Conservation (phyloP, 2,329 filamentous ascomycete species). For the Verticillium longisporum region DNA sequence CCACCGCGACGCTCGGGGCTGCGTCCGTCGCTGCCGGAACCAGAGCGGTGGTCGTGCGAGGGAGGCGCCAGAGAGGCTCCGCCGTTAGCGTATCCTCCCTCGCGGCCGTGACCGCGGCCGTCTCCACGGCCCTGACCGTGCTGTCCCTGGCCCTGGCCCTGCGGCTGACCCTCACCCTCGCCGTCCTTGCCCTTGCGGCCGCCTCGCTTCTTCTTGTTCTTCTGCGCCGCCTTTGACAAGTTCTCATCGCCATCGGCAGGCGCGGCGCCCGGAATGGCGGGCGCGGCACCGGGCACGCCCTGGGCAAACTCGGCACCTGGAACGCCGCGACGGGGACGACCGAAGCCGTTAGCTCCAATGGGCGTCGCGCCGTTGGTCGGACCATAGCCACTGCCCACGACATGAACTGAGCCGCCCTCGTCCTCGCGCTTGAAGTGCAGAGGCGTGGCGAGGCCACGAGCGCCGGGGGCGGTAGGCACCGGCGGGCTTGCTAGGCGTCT, state of each 20-base stretch:
- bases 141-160: conserved; percentile 29
- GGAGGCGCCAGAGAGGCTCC: conserved; percentile 19
- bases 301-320: conserved; percentile 77
- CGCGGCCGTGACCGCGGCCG: conserved; percentile 18
- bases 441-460: conserved; percentile 80
- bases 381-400: conserved; percentile 63
- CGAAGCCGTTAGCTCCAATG: conserved; percentile 74
- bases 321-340: conserved; percentile 65
- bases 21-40: conserved; percentile 44
- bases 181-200: conserved; percentile 81
- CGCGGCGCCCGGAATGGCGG: conserved; percentile 58
- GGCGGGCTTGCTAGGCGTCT: conserved; percentile 94
- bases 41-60: conserved; percentile 43
- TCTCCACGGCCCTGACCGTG: conserved; percentile 24
- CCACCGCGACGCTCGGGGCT: conserved; percentile 57
- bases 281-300: conserved; percentile 59
- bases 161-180: conserved; percentile 49
- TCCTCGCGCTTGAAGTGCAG: conserved; percentile 97
- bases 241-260: conserved; percentile 62
- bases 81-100: conserved; percentile 39
- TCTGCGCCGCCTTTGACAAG: conserved; percentile 75
- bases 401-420: conserved; percentile 84
- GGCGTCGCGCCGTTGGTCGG: conserved; percentile 66
- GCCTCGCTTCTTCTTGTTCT: conserved; percentile 98
- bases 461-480: conserved; percentile 94